These are phyloP conservation scores for Podila epigama DNA, from an alignment of 192 early-diverging fungal genomes.

Conservation along the genomic window DNA sequence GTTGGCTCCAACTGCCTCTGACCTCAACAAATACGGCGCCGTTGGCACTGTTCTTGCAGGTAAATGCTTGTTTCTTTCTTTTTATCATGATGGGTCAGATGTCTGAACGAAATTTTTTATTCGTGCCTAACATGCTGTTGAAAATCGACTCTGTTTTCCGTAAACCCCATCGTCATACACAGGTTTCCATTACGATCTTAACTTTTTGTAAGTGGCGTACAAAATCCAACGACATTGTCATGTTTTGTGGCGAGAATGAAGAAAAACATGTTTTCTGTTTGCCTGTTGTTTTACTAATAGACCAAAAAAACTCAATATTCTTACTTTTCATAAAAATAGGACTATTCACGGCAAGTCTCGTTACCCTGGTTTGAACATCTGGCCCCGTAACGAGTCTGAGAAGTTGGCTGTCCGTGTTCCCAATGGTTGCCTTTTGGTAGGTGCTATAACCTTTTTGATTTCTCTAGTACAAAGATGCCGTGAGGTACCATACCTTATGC, in stretches of 20 bases:
- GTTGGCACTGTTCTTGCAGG: conserved; percentile 70
- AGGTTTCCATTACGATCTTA: conserved; percentile 62
- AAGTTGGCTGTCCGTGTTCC: conserved; percentile 71
- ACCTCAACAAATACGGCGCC: conserved; percentile 68
- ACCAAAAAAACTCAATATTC: neutral
- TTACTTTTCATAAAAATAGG: neutral
- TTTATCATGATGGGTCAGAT: too few relatives aligned
- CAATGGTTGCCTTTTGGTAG: conserved; percentile 63
- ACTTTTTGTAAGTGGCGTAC: conserved; percentile 55
- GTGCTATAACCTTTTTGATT: conserved; percentile 1
- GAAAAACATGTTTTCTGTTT: neutral
- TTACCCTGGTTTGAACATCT: conserved; percentile 78
- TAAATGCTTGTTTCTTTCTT: too few relatives aligned
- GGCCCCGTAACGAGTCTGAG: conserved; percentile 62
- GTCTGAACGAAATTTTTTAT: too few relatives aligned
- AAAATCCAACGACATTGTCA: neutral
- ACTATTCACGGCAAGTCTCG: conserved; percentile 80
- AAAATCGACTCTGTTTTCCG: neutral
- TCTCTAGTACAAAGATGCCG: too few relatives aligned
- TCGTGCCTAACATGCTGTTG: too few relatives aligned
- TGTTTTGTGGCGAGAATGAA: too few relatives aligned
- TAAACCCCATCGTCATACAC: neutral
- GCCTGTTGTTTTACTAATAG: neutral
- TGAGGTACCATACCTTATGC: too few relatives aligned
- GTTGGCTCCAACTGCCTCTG: conserved; percentile 72